phyloP scores from a whole-genome alignment of 257 asterid species.

The Agastache rugosa region DNA sequence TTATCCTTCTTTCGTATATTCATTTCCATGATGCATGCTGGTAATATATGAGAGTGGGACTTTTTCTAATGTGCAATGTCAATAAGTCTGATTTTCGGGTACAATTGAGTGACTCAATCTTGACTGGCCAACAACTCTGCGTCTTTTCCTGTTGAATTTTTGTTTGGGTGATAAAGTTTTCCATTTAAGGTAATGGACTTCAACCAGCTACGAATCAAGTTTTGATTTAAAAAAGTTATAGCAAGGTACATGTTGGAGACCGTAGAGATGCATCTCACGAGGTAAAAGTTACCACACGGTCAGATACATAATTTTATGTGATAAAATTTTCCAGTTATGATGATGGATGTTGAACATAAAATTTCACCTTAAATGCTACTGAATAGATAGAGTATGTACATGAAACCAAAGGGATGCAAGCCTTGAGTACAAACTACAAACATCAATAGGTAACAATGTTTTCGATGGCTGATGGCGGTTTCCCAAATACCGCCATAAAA shows the following conservation, averaged over 20 bases:
- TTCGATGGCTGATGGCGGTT: no score
- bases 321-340: background rate
- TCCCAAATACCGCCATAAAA: no score
- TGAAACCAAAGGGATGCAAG: slow-evolving; percentile 2
- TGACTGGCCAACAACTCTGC: slow-evolving; percentile 2
- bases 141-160: background rate
- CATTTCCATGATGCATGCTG: background rate
- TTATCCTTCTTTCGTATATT: slow-evolving; percentile 2
- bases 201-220: background rate
- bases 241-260: background rate
- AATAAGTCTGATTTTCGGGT: background rate
- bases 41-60: background rate
- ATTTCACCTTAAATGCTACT: background rate
- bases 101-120: background rate
- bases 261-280: background rate
- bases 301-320: background rate
- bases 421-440: background rate
- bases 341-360: background rate
- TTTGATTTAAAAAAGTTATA: background rate
- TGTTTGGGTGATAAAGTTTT: background rate
- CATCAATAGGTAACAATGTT: background rate
- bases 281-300: background rate
- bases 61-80: slow-evolving; percentile 21
- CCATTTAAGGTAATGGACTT: slow-evolving; percentile 13
- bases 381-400: background rate